Conservation (phyloP, 2,329 filamentous ascomycete genomes). For the Tolypocladium capitatum region DNA sequence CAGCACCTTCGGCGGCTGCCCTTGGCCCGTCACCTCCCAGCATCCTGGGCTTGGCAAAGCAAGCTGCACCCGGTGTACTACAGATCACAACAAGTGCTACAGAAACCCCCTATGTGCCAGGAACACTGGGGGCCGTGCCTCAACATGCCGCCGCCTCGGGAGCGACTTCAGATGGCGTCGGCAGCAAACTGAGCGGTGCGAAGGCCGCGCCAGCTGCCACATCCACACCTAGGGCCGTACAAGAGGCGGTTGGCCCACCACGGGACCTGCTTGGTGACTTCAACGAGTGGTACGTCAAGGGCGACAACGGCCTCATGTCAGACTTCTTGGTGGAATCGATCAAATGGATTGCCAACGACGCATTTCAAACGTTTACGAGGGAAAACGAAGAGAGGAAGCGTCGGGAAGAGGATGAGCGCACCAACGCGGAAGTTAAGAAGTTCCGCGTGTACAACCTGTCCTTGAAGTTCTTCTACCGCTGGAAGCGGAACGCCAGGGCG, state of each 20-base stretch:
- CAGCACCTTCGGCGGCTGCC: not conserved
- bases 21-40: not conserved
- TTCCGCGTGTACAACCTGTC: conserved; percentile 36
- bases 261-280: conserved; percentile 35
- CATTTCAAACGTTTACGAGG: conserved; percentile 25
- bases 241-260: conserved; percentile 6
- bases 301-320: conserved; percentile 38
- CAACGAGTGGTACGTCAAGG: conserved; percentile 39
- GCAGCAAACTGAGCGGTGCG: not conserved
- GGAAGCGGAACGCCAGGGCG: conserved; percentile 36
- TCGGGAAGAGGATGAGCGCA: conserved; percentile 33
- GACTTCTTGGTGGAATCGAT: conserved; percentile 34
- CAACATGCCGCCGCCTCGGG: not conserved
- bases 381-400: conserved; percentile 27
- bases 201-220: not conserved
- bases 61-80: not conserved
- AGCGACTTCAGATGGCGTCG: not conserved
- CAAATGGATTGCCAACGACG: conserved; percentile 27
- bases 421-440: conserved; percentile 31
- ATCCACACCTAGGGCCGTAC: conserved; percentile 4
- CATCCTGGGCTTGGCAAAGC: not conserved
- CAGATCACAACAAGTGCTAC: not conserved
- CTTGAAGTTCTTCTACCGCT: conserved; percentile 43
- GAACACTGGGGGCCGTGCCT: not conserved
- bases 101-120: not conserved